These are phyloP conservation scores for Hypoxylon sp. DNA, from an alignment of 2,329 filamentous ascomycete species.

Conservation along the genomic window DNA sequence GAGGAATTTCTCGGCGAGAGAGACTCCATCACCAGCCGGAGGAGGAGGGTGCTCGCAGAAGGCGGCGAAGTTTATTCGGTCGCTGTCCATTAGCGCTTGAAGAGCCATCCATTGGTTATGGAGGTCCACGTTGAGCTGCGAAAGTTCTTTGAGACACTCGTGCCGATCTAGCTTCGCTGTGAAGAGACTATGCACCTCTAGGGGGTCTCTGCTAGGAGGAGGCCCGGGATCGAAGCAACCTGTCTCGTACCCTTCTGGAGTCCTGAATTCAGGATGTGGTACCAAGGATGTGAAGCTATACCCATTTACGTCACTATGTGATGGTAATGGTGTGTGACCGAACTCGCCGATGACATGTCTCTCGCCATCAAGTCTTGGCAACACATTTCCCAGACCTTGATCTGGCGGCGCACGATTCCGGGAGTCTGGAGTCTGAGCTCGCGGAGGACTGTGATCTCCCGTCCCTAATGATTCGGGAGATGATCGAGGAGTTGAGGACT, in stretches of 20 bases:
- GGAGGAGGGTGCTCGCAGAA: constrained; percentile 28
- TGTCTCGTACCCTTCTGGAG: constrained; percentile 25
- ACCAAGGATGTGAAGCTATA: constrained; percentile 1
- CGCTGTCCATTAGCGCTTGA: constrained; percentile 11
- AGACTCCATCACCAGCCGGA: constrained; percentile 31
- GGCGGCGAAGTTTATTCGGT: constrained; percentile 24
- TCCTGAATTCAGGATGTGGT: constrained; percentile 9
- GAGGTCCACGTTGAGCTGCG: constrained; percentile 40
- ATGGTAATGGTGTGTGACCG: constrained; percentile 6
- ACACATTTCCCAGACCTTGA: constrained; percentile 1
- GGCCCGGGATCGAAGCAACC: constrained; percentile 1
- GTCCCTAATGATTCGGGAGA: neutral
- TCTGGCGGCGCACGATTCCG: neutral
- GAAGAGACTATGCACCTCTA: constrained; percentile 36
- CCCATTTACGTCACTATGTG: neutral
- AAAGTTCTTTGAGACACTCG: constrained; percentile 42
- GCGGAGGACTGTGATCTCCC: neutral
- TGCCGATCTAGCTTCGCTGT: constrained; percentile 33
- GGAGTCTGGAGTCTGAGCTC: neutral
- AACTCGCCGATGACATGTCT: neutral
- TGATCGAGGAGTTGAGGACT: neutral
- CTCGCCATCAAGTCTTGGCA: neutral
- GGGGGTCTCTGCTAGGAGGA: constrained; percentile 17
- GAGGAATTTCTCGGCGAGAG: constrained; percentile 37
- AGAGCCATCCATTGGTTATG: constrained; percentile 25